Conservation (phyloP, 2,329 filamentous ascomycete genomes). For the Penicillium sp. region DNA sequence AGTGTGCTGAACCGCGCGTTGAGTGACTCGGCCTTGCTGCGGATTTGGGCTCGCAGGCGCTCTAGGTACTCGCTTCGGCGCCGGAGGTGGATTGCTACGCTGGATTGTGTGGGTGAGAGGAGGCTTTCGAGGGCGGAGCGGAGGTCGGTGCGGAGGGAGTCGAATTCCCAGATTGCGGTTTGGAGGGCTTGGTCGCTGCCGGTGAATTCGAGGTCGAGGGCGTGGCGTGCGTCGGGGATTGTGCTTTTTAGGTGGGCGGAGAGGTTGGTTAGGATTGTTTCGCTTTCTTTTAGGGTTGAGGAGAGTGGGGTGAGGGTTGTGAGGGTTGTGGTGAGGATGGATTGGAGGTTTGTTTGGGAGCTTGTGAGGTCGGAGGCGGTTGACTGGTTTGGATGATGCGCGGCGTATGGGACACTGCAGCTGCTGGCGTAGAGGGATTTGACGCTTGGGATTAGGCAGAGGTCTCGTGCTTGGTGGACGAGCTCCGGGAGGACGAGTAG, state of each 20-base stretch:
- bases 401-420: constrained; percentile 23
- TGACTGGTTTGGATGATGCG: constrained; percentile 8
- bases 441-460: constrained; percentile 28
- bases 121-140: constrained; percentile 38
- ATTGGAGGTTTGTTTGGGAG: constrained; percentile 29
- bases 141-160: constrained; percentile 37
- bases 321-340: constrained; percentile 32
- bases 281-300: constrained; percentile 31
- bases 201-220: constrained; percentile 41
- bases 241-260: constrained; percentile 28
- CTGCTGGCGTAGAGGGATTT: constrained; percentile 31
- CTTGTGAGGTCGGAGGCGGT: constrained; percentile 14
- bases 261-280: constrained; percentile 30
- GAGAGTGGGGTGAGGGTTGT: constrained; percentile 28
- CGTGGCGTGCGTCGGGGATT: constrained; percentile 33
- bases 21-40: constrained; percentile 35
- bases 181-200: constrained; percentile 35
- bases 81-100: constrained; percentile 23
- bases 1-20: constrained; percentile 30
- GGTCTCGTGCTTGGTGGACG: constrained; percentile 32
- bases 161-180: constrained; percentile 35
- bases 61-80: constrained; percentile 36
- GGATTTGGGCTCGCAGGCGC: constrained; percentile 34
- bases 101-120: constrained; percentile 17
- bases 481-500: constrained; percentile 38